Base-by-base conservation (phyloP, 2,329 filamentous ascomycete species). In the Trichoderma sp. region DNA sequence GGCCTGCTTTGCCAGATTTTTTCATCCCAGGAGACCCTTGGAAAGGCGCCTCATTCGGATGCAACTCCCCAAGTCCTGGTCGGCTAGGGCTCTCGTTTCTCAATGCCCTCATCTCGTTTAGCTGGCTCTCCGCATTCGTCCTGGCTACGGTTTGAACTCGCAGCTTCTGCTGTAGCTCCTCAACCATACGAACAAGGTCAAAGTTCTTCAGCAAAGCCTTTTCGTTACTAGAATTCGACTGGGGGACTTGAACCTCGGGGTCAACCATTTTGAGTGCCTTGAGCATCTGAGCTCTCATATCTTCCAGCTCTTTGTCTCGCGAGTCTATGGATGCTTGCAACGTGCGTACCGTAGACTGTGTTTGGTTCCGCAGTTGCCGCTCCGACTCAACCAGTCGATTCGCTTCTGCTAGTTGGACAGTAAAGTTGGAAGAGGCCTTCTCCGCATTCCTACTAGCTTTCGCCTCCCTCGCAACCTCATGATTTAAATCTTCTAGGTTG, bases 311-410 rank as follows among this genome's bases (percentile, higher is more conserved):
- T 71, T 87, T 87, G 74, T 96, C 91, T 35, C 91, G 88, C 52
- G 89, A 87, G 74, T 97, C 94, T 12, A 98, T 82, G 1, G 92
- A 88, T 3, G 85, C 80, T 74, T 97, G 94, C 65, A 97, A 84
- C 13, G 93, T 90, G 57, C 93, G 90, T 29, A 92, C 91, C 60
- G 94, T 97, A 6, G 90, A 85, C 77, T 98, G 94, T 12, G 93
- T 92, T 77, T 97, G 94, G 2, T 84, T 87, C 42, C 92, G 91
- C 65, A 97, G 82, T 74, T 97, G 94, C 58, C 92, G 87, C 78
- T 98, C 94, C 1, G 93, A 94, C 74, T 98, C 95, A 25, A 97
- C 87, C 66, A 90, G 95, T 35, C 94, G 89, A 74, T 97, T 97
- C 15, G 89, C 89, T 77, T 98, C 95, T 9, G 93, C 92, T 32